Base-by-base conservation (phyloP, 306 rosid genomes). In the Rosa chinensis region DNA sequence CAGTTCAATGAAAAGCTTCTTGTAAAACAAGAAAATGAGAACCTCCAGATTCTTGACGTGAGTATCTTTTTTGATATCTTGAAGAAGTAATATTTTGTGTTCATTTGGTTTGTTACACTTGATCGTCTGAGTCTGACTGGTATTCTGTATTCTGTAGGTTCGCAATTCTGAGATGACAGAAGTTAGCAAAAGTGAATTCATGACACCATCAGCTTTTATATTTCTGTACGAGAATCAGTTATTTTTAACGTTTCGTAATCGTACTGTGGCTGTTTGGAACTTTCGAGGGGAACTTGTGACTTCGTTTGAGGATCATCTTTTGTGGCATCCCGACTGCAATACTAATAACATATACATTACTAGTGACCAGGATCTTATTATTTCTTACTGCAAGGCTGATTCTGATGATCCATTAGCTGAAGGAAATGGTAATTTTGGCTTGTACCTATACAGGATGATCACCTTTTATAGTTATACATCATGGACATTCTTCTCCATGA, bases 281-380 rank as follows among this genome's bases (percentile, higher is more conserved):
- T 94, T 94, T 20, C 94, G 97, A 4, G 97, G 98, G 63, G 98
- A 94, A 80, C 98, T 92, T 79, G 98, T 94, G 42, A 94, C 98
- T 25, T 90, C 97, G 2, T 94, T 94, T 81, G 98, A 94, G 82
- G 98, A 94, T 83, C 98, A 92, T 86, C 89, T 90, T 76, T 85
- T 94, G 84, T 94, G 98, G 98, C 97, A 94, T 87, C 94, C 98
- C 4, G 98, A 94, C 86, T 94, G 98, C 86, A 94, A 94, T 50
- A 94, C 98, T 20, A 94, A 94, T 71, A 94, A 94, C 82, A 94
- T 94, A 73, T 94, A 92, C 77, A 94, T 94, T 72, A 94, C 98
- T 20, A 94, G 96, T 61, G 98, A 94, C 83, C 98, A 94, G 89
- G 98, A 94, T 81, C 92, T 94, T 49, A 94, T 94, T 48, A 94